Evolutionary conservation across 2,329 filamentous ascomycete genomes (phyloP).

Genomic region (Penicillium sp.): DNA sequence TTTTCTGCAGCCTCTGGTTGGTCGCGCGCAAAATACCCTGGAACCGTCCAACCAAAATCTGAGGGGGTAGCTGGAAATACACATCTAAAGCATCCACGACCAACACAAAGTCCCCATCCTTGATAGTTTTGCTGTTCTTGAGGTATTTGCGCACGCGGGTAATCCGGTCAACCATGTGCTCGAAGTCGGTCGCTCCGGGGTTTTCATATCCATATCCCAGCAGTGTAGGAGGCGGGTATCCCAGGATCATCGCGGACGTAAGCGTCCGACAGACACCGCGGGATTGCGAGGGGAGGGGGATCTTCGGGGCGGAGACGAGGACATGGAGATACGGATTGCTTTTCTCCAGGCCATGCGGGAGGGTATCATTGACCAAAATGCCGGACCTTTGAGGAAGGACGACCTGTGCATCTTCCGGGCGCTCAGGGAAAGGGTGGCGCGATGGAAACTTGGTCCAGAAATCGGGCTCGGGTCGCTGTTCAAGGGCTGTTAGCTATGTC

Average conservation of each 20-base stretch:
- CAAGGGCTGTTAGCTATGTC: not conserved
- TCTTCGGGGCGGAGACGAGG: slow-evolving; percentile 49
- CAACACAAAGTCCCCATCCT: slow-evolving; percentile 58
- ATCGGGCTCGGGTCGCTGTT: slow-evolving; percentile 24
- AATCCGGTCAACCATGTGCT: slow-evolving; percentile 46
- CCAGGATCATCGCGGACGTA: slow-evolving; percentile 54
- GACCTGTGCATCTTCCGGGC: slow-evolving; percentile 32
- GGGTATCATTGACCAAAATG: slow-evolving; percentile 25
- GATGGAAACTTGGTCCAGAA: slow-evolving; percentile 36
- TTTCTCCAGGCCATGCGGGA: slow-evolving; percentile 32
- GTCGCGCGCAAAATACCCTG: slow-evolving; percentile 51
- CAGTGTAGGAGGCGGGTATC: slow-evolving; percentile 56
- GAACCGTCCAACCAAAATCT: slow-evolving; percentile 60
- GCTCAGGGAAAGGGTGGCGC: slow-evolving; percentile 26
- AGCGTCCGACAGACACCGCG: slow-evolving; percentile 55
- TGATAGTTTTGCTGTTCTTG: slow-evolving; percentile 44
- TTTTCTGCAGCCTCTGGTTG: slow-evolving; percentile 50
- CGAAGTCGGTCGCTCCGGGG: slow-evolving; percentile 31
- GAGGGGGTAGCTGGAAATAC: slow-evolving; percentile 61
- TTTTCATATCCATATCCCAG: slow-evolving; percentile 43
- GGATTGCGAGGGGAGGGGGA: slow-evolving; percentile 25
- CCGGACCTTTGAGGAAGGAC: slow-evolving; percentile 18
- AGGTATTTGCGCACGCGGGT: slow-evolving; percentile 48
- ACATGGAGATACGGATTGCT: slow-evolving; percentile 50
- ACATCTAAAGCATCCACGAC: slow-evolving; percentile 61